A percentile compares a stretch with the other conserved stretches of the same genome.
phyloP scores from a whole-genome alignment of 257 asterid species.

The Nyctanthes arbortristis region DNA sequence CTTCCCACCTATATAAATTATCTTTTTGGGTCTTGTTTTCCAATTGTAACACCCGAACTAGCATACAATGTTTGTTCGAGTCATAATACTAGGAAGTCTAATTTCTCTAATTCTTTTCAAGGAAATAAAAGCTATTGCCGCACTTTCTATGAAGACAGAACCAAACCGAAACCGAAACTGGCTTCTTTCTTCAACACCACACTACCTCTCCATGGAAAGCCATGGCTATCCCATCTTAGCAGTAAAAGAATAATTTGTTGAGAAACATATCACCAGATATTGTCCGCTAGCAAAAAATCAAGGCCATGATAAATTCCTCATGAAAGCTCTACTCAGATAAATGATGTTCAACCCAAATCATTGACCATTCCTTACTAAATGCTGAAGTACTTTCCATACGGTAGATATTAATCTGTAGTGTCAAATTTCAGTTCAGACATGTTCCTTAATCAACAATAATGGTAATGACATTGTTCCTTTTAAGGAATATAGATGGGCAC shows the following conservation, averaged over 20 bases:
- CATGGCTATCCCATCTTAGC: background rate
- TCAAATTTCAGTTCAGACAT: background rate
- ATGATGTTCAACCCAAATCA: background rate
- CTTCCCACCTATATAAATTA: background rate
- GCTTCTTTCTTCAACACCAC: background rate
- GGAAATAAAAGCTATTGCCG: background rate
- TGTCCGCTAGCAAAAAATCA: background rate
- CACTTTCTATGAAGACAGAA: background rate
- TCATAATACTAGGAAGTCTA: background rate
- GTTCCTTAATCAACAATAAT: background rate
- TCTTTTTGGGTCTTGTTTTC: background rate
- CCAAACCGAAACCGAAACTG: background rate
- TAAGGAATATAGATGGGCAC: background rate
- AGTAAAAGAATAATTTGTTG: conserved; percentile 17
- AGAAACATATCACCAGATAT: background rate
- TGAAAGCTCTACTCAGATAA: background rate
- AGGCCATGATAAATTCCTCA: background rate
- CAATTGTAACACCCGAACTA: background rate
- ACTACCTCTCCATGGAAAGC: background rate
- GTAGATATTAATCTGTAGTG: background rate
- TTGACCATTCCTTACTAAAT: background rate
- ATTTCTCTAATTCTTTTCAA: background rate
- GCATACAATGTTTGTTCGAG: background rate
- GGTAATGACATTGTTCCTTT: background rate
- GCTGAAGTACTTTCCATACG: background rate